Base-by-base conservation (phyloP, 2,329 filamentous ascomycete species). In the Hansfordia pulvinata region DNA sequence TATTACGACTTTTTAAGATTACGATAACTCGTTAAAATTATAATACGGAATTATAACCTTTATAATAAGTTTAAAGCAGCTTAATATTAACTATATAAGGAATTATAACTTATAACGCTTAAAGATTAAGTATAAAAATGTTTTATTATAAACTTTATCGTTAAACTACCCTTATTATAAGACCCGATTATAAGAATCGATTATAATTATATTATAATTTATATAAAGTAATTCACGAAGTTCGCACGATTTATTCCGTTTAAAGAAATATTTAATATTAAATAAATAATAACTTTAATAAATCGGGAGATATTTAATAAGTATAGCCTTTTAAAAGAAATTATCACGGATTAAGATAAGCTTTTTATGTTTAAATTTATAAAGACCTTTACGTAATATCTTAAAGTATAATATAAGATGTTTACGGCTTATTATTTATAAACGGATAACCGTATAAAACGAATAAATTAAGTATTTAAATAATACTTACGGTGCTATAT, bases 401-500 rank as follows among this genome's bases (percentile, higher is more conserved):
- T 26, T 8, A 14, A 18, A 12, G 17, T 26, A 8, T 19, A 13
- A 10, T 19, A 26, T 26, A 26, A 26, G 15, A 6, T 26, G 20
- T 26, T 19, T 6, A 26, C 9, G 11, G 17, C 17, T 9, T 24
- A 17, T 30, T 28, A 36, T 26, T 24, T 28, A 19, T 30, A 30
- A 23, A 32, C 12, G 10, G 20, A 30, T 17, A 16, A 19, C 16
- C 23, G 26, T 24, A 25, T 27, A 28, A 18, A 27, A 28, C 16
- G 17, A 19, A 30, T 26, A 18, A 28, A 27, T 20, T 23, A 32
- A 17, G 27, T 23, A 17, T 17, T 23, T n/a, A 23, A 29, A 19
- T 23, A 26, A 22, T 32, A 37, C 12, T 17, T 30, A 23, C 17
- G 13, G 16, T 18, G 3, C 7, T 27, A 23, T 23, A 25, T 32